These are phyloP conservation scores for Penicillium psychrosexuale DNA, from an alignment of 2,329 filamentous ascomycete species.

Conservation along the genomic window DNA sequence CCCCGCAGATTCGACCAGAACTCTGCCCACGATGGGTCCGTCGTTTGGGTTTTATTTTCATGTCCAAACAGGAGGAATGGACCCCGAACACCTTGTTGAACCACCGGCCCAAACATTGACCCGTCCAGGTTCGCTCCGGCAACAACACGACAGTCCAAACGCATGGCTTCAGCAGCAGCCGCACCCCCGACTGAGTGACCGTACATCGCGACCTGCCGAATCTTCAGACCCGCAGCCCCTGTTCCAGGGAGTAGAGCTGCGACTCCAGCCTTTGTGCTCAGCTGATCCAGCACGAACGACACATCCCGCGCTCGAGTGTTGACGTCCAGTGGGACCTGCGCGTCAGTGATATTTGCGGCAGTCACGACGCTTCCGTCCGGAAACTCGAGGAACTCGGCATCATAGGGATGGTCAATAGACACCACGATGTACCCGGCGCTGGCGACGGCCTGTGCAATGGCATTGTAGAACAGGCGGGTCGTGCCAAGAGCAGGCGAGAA, in stretches of 20 bases:
- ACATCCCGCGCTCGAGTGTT: slow-evolving; percentile 13
- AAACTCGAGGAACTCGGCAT: slow-evolving; percentile 34
- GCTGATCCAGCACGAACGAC: slow-evolving; percentile 18
- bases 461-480: slow-evolving; percentile 31
- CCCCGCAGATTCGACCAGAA: slow-evolving; percentile 12
- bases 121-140: slow-evolving; percentile 23
- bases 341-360: slow-evolving; percentile 7
- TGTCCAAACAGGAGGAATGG: slow-evolving; percentile 18
- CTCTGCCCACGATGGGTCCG: slow-evolving; percentile 13
- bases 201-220: slow-evolving; percentile 10
- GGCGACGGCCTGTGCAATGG: slow-evolving; percentile 31
- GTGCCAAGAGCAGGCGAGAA: slow-evolving; percentile 33
- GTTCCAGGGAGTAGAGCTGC: slow-evolving; percentile 3
- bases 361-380: slow-evolving; percentile 24
- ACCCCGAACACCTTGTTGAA: slow-evolving; percentile 2
- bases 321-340: slow-evolving; percentile 4
- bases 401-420: slow-evolving; percentile 38
- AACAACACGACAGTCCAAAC: slow-evolving; percentile 15
- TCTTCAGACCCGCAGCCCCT: background rate
- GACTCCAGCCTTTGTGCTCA: slow-evolving; percentile 4
- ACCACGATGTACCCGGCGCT: slow-evolving; percentile 36
- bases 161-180: slow-evolving; percentile 16
- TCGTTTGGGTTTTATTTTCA: slow-evolving; percentile 16
- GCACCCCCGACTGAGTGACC: slow-evolving; percentile 27
- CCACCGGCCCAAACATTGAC: slow-evolving; percentile 14